phyloP scores from a whole-genome alignment of 352 stramenopile genomes.

The Globisporangium cylindrosporum region DNA sequence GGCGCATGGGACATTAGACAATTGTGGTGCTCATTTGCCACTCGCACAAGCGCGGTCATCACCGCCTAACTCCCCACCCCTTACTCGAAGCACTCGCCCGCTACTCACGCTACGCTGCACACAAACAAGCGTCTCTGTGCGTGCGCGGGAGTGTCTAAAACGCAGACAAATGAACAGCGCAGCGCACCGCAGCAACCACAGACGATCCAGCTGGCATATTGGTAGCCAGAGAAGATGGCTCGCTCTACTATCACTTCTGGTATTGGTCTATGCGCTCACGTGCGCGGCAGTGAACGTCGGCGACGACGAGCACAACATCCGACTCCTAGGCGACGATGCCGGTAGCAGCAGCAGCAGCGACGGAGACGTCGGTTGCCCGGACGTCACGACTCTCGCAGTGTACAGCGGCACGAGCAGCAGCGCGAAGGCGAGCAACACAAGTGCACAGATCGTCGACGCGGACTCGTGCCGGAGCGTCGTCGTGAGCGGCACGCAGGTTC shows the following conservation, averaged over 20 bases:
- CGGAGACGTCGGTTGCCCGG: slow-evolving; percentile 21
- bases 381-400: slow-evolving; percentile 25
- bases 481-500: slow-evolving; percentile 22
- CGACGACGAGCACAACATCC: slow-evolving; percentile 3
- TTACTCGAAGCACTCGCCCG: neutral
- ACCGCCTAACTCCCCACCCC: neutral
- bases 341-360: neutral
- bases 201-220: neutral
- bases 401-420: slow-evolving; percentile 9
- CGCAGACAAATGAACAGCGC: neutral
- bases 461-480: neutral
- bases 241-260: slow-evolving; percentile 1
- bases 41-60: neutral
- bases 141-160: neutral
- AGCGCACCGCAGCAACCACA: neutral
- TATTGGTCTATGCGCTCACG: neutral
- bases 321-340: neutral
- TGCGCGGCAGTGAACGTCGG: slow-evolving; percentile 9
- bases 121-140: neutral
- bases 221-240: neutral
- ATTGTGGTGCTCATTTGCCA: neutral
- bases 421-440: neutral
- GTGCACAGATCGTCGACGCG: slow-evolving; percentile 1
- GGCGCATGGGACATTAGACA: neutral
- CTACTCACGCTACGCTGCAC: neutral